Evolutionary conservation across 1,284 basidiomycete genomes (phyloP), one percentile per base, ranked within the genome.

Genomic region (Neotropicomus parvogracilis): DNA sequence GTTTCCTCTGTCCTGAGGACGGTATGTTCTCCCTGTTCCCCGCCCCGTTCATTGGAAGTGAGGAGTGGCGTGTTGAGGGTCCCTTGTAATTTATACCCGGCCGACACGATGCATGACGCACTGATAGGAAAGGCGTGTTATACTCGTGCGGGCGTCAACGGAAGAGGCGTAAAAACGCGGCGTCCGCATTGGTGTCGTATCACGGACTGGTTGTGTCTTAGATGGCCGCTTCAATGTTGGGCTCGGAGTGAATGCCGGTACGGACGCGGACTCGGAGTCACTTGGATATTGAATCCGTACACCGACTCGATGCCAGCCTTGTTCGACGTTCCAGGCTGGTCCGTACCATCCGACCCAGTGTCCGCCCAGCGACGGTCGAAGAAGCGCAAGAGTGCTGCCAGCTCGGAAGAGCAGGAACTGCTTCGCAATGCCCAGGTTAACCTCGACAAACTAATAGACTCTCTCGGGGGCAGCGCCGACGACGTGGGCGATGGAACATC

Each of bases 311-410:
- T 79, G 77, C 43, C 59, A 20, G 61, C 71, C 40, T 60, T 85
- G 45, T 89, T 89, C 65, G 73, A 86, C 36, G 81, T 89, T 11
- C 82, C 86, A 5, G 86, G 87, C 27, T 89, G 86, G 86, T 72
- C 75, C 34, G 68, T 87, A 6, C 69, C 77, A 17, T 59, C 68
- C 12, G 69, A 69, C 1, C 77, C 80, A 4, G 63, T 79, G 21
- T 48, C 70, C 24, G 58, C 64, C 11, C 55, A 58, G 6, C 39
- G 49, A 49, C 52, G 48, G 8, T 74, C 78, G 16, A 81, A 77
- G 61, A 91, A 91, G 59, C 80, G 88, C 42, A 91, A 87, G 67
- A 77, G 81, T 19, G 66, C 77, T 2, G 70, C 77, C 4, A 62
- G 67, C 14, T 61, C 64, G n/a, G 67, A 69, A 46, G 69, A 72